Percentiles rank a stretch among this genome's conserved stretches.
Conservation (phyloP, 2,329 filamentous ascomycete genomes). For the Aspergillus spinulosporus region DNA sequence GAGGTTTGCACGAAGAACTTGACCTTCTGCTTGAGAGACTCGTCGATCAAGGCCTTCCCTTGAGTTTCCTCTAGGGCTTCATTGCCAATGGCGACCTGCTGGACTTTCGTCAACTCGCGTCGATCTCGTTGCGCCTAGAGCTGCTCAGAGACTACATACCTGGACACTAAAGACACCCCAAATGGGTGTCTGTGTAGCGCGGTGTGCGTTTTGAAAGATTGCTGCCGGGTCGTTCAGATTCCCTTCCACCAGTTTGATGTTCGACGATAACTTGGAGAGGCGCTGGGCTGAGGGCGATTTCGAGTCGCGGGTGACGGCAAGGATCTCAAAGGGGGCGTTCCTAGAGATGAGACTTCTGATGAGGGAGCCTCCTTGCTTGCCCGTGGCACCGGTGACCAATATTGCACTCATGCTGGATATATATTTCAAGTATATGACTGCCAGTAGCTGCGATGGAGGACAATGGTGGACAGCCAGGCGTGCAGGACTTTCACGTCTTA, state of each 20-base stretch:
- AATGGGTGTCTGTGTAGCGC: constrained; percentile 41
- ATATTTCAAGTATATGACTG: too few species aligned
- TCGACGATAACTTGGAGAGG: constrained; percentile 47
- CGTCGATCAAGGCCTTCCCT: constrained; percentile 60
- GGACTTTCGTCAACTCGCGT: background rate
- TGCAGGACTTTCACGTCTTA: background rate
- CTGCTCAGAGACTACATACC: constrained; percentile 32
- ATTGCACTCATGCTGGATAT: constrained; percentile 1
- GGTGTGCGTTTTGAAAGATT: constrained; percentile 53
- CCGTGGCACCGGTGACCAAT: constrained; percentile 18
- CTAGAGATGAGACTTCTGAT: constrained; percentile 9
- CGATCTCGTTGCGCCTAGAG: background rate
- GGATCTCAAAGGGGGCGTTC: constrained; percentile 16
- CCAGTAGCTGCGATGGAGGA: too few species aligned
- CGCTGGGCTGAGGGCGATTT: constrained; percentile 44
- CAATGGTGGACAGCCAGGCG: too few species aligned
- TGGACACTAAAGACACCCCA: constrained; percentile 66
- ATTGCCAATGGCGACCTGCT: background rate
- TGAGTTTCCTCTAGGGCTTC: constrained; percentile 38
- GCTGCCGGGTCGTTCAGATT: constrained; percentile 54
- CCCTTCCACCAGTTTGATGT: constrained; percentile 59
- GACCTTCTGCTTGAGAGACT: constrained; percentile 55
- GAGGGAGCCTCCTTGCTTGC: constrained; percentile 16
- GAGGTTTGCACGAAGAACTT: constrained; percentile 64
- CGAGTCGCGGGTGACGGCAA: constrained; percentile 15